These are phyloP conservation scores for Dendrobium chrysotoxum DNA, from an alignment of 106 monocot species.

Conservation along the genomic window DNA sequence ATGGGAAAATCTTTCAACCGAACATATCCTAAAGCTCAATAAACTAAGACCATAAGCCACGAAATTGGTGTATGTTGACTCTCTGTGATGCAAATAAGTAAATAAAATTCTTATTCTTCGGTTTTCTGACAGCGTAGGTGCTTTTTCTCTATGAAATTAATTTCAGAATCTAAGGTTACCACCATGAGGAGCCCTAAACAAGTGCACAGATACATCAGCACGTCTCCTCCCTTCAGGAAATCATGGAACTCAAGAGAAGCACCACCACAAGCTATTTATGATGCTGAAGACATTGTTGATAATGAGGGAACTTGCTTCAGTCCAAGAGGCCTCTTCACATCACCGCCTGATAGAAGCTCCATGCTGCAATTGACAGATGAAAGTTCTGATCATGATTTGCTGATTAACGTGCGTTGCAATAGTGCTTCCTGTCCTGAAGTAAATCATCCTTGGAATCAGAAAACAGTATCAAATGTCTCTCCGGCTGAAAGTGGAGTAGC, in stretches of 20 bases:
- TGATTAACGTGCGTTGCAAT: constrained; percentile 15
- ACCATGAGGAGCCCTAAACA: constrained; percentile 27
- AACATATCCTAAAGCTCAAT: too few relatives aligned
- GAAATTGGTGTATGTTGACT: too few relatives aligned
- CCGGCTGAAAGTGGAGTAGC: constrained; percentile 20
- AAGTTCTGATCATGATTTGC: constrained; percentile 48
- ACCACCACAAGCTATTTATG: constrained; percentile 4
- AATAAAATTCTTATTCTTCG: too few relatives aligned
- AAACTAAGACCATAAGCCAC: too few relatives aligned
- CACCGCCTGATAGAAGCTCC: constrained; percentile 17
- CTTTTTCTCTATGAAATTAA: background rate
- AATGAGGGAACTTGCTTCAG: constrained; percentile 29
- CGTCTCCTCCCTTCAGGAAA: background rate
- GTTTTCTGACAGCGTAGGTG: too few relatives aligned
- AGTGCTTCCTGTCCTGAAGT: constrained; percentile 4
- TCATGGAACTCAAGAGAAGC: constrained; percentile 2
- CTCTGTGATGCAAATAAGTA: too few relatives aligned
- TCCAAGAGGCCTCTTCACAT: constrained; percentile 33
- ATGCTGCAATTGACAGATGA: constrained; percentile 19
- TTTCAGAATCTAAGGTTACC: constrained; percentile 15
- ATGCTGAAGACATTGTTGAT: constrained; percentile 15
- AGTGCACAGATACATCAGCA: constrained; percentile 7
- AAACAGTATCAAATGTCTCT: constrained; percentile 10
- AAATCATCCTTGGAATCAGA: constrained; percentile 31
- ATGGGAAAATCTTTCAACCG: too few relatives aligned